Percentiles rank a stretch among this genome's conserved stretches.
phyloP scores from a whole-genome alignment of 345 rosid species.

The Litchi chinensis region DNA sequence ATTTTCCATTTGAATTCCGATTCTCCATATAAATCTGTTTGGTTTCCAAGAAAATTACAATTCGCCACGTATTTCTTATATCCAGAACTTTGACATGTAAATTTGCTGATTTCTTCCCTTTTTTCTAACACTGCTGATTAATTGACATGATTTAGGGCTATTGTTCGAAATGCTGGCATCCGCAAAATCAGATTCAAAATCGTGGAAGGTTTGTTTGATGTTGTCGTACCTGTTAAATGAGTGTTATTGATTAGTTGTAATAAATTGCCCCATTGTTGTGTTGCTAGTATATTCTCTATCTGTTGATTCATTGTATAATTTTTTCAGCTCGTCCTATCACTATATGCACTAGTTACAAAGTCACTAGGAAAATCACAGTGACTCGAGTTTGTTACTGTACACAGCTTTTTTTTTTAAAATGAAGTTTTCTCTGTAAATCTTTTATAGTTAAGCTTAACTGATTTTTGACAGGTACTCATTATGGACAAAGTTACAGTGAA shows the following conservation, averaged over 20 bases:
- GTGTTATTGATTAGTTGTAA: not conserved
- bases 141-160: conserved; percentile 45
- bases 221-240: not conserved
- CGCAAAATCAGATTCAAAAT: conserved; percentile 62
- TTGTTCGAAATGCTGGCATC: conserved; percentile 87
- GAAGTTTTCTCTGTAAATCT: not conserved
- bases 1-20: not conserved
- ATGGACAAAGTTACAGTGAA: conserved; percentile 93
- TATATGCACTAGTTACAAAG: not conserved
- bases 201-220: conserved; percentile 70
- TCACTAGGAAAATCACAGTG: not conserved
- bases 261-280: not conserved
- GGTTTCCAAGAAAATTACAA: not conserved
- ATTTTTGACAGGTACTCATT: conserved; percentile 64
- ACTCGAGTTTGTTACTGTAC: not conserved
- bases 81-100: not conserved
- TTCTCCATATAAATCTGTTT: not conserved
- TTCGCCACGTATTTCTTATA: no score
- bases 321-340: not conserved
- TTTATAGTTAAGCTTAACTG: conserved; percentile 4
- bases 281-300: not conserved
- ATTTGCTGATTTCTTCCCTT: not conserved
- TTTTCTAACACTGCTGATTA: not conserved
- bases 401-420: no score
- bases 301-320: no score